Evolutionary conservation across 129 eudicot species (phyloP), one percentile per base, ranked within the genome.

Genomic region (Escallonia rubra): DNA sequence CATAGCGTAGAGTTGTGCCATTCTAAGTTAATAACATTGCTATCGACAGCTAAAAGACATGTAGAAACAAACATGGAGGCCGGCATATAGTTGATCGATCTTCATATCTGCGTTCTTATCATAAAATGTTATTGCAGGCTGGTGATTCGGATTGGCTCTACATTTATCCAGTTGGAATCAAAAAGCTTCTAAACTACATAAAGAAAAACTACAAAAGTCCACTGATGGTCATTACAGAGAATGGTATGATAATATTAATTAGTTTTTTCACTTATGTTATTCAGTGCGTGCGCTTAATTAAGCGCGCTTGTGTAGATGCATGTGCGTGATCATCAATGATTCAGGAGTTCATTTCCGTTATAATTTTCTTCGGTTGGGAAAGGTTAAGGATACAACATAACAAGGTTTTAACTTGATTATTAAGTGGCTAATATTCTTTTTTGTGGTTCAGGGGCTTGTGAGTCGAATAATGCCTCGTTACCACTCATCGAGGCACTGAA

Each of bases 201-300:
- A 74, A 74, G 76, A 34, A 69, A 4, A 73, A 63, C 8, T 79
- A 79, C 79, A 79, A 79, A 0, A 64, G 59, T 55, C 79, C 83
- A 6, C 13, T 6, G 2, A 74, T 79, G 16, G 64, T 67, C 50
- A 69, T 79, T 39, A 73, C 79, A 10, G 83, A 79, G 60, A 74
- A 51, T 51, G 83, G 83, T 73, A 70, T 1, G 34, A 23, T 0
- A 23, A 23, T 23, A 23, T 23, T 23, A 23, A 23, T 23, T 23
- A 23, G 34, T 23, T 23, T 23, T 23, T 23, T 23, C 34, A 0
- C 34, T 23, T 23, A 23, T 23, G 34, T 23, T 23, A 23, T 23
- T 23, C 34, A 23, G 34, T 23, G 34, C 34, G 34, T 1, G 34
- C n/a, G n/a, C n/a, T n/a, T n/a, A n/a, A n/a, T n/a, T n/a, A n/a